Conservation (phyloP, 2,329 filamentous ascomycete genomes). For the Aspergillus uvarum region DNA sequence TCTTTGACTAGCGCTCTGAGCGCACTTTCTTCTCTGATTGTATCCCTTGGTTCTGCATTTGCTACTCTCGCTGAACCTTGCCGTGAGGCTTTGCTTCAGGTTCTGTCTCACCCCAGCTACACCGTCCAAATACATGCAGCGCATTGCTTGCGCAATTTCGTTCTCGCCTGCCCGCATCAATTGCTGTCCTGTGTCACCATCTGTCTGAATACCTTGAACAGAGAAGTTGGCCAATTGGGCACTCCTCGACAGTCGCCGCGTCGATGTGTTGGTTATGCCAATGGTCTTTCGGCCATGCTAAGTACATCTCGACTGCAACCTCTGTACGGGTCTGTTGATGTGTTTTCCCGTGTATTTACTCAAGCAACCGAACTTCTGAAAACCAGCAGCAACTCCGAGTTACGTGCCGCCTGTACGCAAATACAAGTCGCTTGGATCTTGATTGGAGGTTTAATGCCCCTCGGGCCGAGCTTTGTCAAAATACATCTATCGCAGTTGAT, state of each 20-base stretch:
- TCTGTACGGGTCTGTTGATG: conserved; percentile 90
- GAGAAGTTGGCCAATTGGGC: conserved; percentile 77
- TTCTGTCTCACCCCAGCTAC: conserved; percentile 92
- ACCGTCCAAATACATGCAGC: conserved; percentile 91
- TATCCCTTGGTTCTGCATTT: conserved; percentile 77
- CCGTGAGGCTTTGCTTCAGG: conserved; percentile 82
- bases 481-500: conserved; percentile 94
- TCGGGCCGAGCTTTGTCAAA: conserved; percentile 97
- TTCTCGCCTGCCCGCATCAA: conserved; percentile 88
- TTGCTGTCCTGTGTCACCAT: conserved; percentile 87
- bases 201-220: conserved; percentile 90
- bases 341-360: conserved; percentile 85
- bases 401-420: conserved; percentile 88
- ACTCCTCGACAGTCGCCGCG: conserved; percentile 75
- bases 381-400: conserved; percentile 83
- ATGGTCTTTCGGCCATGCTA: conserved; percentile 84
- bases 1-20: conserved; percentile 76
- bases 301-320: conserved; percentile 87
- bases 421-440: conserved; percentile 98
- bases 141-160: conserved; percentile 80
- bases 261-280: conserved; percentile 84
- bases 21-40: conserved; percentile 75
- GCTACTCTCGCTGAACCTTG: conserved; percentile 77
- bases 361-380: conserved; percentile 92
- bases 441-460: conserved; percentile 92